phyloP scores from a whole-genome alignment of 495 filamentous ascomycete genomes.

The Tuber microsphaerosporum region DNA sequence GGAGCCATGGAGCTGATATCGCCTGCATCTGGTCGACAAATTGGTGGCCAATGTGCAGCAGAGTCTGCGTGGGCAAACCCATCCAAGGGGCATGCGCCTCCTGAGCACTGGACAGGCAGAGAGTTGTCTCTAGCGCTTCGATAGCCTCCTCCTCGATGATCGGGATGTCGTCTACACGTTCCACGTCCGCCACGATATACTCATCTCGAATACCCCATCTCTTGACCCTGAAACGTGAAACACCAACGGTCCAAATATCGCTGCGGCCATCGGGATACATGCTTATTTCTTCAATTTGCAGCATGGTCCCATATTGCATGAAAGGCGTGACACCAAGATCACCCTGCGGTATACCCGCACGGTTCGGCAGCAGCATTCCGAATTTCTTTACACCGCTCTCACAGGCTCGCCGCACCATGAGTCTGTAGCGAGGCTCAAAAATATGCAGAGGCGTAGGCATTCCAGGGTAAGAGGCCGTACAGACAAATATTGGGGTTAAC shows the following conservation, averaged over 20 bases:
- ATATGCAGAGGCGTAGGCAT: conserved; percentile 82
- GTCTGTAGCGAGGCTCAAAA: conserved; percentile 83
- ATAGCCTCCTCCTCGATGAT: conserved; percentile 69
- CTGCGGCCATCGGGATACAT: conserved; percentile 72
- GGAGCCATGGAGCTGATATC: conserved; percentile 64
- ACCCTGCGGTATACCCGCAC: conserved; percentile 50
- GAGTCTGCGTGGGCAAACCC: conserved; percentile 59
- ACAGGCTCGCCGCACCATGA: conserved; percentile 76
- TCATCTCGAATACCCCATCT: conserved; percentile 61
- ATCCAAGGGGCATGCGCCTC: conserved; percentile 44
- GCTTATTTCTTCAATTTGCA: conserved; percentile 65
- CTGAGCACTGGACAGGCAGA: conserved; percentile 15
- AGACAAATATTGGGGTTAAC: conserved; percentile 69
- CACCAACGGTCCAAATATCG: conserved; percentile 65
- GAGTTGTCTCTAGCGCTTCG: conserved; percentile 21
- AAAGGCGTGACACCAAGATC: conserved; percentile 54
- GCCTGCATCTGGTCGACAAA: conserved; percentile 63
- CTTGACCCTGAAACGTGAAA: conserved; percentile 66
- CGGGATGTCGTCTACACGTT: conserved; percentile 72
- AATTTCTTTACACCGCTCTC: conserved; percentile 63
- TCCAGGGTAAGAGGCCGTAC: conserved; percentile 68
- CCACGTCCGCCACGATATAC: conserved; percentile 65
- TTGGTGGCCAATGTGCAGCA: conserved; percentile 56
- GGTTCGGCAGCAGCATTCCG: conserved; percentile 75
- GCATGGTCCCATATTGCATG: conserved; percentile 67